Evolutionary conservation across 1,284 basidiomycete genomes (phyloP), one percentile per base, ranked within the genome.

Genomic region (Cryptococcus sp.): DNA sequence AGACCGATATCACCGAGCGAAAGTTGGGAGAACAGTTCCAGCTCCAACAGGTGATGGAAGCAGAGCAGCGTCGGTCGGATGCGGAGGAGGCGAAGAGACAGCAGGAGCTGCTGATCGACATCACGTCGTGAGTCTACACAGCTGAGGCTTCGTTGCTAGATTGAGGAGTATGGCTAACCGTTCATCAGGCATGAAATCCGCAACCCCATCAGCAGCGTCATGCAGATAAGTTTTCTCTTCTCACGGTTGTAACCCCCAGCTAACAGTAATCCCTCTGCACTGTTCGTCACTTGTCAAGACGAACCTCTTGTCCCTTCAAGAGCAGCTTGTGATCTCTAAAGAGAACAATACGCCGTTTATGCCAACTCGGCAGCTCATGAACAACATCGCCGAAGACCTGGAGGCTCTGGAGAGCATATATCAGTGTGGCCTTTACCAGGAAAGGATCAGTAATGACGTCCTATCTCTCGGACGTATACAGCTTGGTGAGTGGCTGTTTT

Each of bases 361-460:
- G 6, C 76, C 76, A 1, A 70, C 70, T 2, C 49, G 63, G 18
- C 70, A 71, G 47, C 59, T 78, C 6, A 50, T 79, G 33, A 63
- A 57, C 40, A 73, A 68, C 20, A 73, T 78, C 52, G 69, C 75
- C 15, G 77, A 79, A 47, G 77, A 76, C 59, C 60, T 79, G 6
- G 76, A 76, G 9, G 69, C 72, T 1, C 53, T 74, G 44, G 73
- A 73, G 54, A 71, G 71, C 51, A 72, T 76, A 45, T 73, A 76
- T 52, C 71, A 73, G 52, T 73, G 71, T 53, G 78, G 78, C 33
- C 60, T 78, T 21, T 66, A 76, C 13, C 78, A 80, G 64, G 77
- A 78, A 57, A 67, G 77, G 37, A 79, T 80, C 48, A 73, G 73
- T 38, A 78, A 79, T 53, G 79, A 80, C 55, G 75, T 79, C 7